These are phyloP conservation scores for Porpolomopsis calyptriformis DNA, from an alignment of 768 basidiomycete genomes.

Conservation along the genomic window DNA sequence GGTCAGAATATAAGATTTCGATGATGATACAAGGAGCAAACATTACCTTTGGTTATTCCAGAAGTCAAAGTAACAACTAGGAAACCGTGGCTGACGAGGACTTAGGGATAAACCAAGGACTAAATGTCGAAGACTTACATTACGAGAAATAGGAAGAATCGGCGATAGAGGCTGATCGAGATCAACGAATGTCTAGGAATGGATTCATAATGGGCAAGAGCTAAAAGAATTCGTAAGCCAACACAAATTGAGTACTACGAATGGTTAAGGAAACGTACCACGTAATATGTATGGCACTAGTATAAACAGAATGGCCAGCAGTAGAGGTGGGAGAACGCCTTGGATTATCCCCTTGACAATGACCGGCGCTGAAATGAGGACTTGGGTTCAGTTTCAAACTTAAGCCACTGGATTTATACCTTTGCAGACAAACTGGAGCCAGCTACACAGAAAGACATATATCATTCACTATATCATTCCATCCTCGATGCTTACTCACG, in stretches of 20 bases:
- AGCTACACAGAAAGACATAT: conserved; percentile 27
- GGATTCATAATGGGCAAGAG: conserved; percentile 58
- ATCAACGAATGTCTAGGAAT: conserved; percentile 60
- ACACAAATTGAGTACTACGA: no score
- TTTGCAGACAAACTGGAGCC: conserved; percentile 48
- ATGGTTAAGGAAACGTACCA: no score
- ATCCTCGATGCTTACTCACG: conserved; percentile 20
- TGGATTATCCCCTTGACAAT: conserved; percentile 44
- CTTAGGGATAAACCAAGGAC: not conserved
- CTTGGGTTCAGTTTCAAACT: not conserved
- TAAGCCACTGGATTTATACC: conserved; percentile 14
- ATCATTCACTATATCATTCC: not conserved
- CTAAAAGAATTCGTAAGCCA: no score
- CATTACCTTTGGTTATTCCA: conserved; percentile 38
- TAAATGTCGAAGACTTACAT: conserved; percentile 32
- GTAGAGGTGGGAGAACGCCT: conserved; percentile 54
- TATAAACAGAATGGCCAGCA: conserved; percentile 53
- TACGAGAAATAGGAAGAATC: conserved; percentile 60
- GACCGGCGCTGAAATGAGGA: conserved; percentile 20
- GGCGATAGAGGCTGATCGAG: conserved; percentile 56
- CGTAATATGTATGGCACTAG: conserved; percentile 48
- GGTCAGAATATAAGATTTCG: no score
- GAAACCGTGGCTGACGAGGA: conserved; percentile 47
- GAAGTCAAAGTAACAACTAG: conserved; percentile 57
- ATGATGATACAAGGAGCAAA: no score